These are phyloP conservation scores for Exophiala lecanii-corni DNA, from an alignment of 2,329 filamentous ascomycete genomes.

Conservation along the genomic window DNA sequence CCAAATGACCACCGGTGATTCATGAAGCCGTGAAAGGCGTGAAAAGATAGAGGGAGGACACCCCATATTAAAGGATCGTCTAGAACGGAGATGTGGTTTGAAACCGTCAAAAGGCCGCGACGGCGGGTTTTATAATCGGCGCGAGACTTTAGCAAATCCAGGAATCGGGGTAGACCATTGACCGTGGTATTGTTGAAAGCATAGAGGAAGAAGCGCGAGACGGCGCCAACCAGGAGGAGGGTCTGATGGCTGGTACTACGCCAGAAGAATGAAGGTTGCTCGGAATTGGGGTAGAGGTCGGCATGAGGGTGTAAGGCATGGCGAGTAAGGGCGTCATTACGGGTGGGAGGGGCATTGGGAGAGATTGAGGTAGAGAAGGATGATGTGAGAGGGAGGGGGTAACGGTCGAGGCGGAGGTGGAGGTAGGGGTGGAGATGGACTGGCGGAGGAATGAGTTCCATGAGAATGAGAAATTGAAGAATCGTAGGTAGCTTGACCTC, in stretches of 20 bases:
- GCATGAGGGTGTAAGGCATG: not conserved
- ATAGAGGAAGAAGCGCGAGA: slow-evolving; percentile 72
- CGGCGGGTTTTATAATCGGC: slow-evolving; percentile 61
- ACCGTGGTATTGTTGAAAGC: slow-evolving; percentile 71
- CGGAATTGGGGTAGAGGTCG: slow-evolving; percentile 39
- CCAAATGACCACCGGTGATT: slow-evolving; percentile 86
- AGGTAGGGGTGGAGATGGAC: not conserved
- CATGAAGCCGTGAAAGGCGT: slow-evolving; percentile 57
- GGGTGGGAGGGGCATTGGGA: not conserved
- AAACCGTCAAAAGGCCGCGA: slow-evolving; percentile 84
- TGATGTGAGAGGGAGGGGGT: not conserved
- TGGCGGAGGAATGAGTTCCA: too few relatives aligned
- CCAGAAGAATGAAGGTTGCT: slow-evolving; percentile 51
- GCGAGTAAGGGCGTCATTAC: not conserved
- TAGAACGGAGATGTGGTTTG: slow-evolving; percentile 84
- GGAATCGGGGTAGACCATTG: slow-evolving; percentile 69
- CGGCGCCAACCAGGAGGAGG: slow-evolving; percentile 66
- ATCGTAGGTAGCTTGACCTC: too few relatives aligned
- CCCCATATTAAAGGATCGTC: slow-evolving; percentile 97
- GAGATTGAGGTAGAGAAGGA: not conserved
- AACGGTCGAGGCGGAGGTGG: not conserved
- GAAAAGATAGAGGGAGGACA: slow-evolving; percentile 69
- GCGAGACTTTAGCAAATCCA: slow-evolving; percentile 69
- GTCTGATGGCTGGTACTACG: slow-evolving; percentile 67
- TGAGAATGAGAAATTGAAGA: too few relatives aligned